These are phyloP conservation scores for Xylaria sp. DNA, from an alignment of 2,329 filamentous ascomycete species.

Conservation along the genomic window DNA sequence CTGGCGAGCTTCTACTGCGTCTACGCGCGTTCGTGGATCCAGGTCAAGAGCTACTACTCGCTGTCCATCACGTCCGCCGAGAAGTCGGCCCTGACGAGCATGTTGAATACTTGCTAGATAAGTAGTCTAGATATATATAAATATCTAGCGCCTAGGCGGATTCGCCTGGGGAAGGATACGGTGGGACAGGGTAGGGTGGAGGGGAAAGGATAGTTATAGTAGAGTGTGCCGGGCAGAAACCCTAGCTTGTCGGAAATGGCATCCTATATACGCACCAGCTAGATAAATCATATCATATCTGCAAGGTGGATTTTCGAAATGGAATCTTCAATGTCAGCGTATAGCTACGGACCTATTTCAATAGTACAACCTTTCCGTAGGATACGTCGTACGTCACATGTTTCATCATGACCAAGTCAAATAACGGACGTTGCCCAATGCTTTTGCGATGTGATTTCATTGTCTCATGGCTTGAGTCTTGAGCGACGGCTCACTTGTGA, in stretches of 20 bases:
- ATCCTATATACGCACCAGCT: neutral
- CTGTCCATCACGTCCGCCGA: constrained; percentile 77
- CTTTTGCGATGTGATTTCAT: neutral
- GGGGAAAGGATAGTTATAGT: too few species aligned
- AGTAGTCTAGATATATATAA: neutral
- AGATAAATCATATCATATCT: neutral
- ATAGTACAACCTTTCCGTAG: neutral
- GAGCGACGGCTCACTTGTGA: neutral
- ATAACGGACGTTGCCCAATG: neutral
- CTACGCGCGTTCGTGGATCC: constrained; percentile 80
- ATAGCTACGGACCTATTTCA: neutral
- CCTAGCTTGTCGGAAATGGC: too few species aligned
- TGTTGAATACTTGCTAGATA: constrained; percentile 69
- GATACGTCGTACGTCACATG: neutral
- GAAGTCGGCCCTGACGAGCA: constrained; percentile 72
- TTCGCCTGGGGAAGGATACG: neutral
- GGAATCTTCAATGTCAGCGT: neutral
- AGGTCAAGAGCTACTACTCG: constrained; percentile 78
- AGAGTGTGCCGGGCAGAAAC: too few species aligned
- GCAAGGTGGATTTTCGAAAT: neutral
- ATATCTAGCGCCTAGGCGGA: too few species aligned
- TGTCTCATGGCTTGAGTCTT: neutral
- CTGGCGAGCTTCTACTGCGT: constrained; percentile 77
- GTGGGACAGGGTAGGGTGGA: too few species aligned
- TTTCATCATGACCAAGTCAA: neutral